Conservation (phyloP, 2,329 filamentous ascomycete species). For the Zasmidium angulare region DNA sequence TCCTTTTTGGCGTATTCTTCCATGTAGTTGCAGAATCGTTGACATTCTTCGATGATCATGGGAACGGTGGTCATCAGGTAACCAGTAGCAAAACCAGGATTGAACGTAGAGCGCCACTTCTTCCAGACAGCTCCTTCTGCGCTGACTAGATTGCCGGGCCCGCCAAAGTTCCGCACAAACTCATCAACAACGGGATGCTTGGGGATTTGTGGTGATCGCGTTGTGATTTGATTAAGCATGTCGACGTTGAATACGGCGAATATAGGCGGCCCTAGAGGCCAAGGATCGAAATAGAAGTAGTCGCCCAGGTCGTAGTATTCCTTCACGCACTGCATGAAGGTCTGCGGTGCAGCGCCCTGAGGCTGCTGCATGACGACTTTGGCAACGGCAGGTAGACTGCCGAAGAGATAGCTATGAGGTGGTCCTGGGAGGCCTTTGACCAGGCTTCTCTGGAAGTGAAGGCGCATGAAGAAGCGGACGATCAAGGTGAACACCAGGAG, state of each 20-base stretch:
- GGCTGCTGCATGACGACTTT: slow-evolving; percentile 37
- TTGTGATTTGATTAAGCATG: slow-evolving; percentile 40
- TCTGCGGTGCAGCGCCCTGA: slow-evolving; percentile 38
- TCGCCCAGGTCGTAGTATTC: slow-evolving; percentile 39
- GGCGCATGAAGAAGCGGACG: slow-evolving; percentile 26
- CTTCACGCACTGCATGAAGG: slow-evolving; percentile 35
- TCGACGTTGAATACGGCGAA: slow-evolving; percentile 41
- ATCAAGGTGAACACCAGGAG: slow-evolving; percentile 24
- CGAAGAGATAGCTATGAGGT: slow-evolving; percentile 43
- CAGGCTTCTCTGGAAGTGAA: slow-evolving; percentile 28
- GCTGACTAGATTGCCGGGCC: slow-evolving; percentile 38
- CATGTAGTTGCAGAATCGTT: slow-evolving; percentile 37
- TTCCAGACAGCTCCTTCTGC: slow-evolving; percentile 44
- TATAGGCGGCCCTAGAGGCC: slow-evolving; percentile 40
- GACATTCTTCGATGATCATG: slow-evolving; percentile 37
- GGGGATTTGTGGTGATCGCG: slow-evolving; percentile 29
- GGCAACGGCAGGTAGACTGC: slow-evolving; percentile 42
- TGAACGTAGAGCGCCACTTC: slow-evolving; percentile 45
- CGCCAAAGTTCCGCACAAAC: slow-evolving; percentile 39
- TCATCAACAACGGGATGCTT: slow-evolving; percentile 35
- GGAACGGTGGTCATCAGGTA: slow-evolving; percentile 43
- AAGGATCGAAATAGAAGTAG: slow-evolving; percentile 47
- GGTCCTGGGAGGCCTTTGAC: slow-evolving; percentile 38
- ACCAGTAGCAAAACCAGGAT: slow-evolving; percentile 40
- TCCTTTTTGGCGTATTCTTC: slow-evolving; percentile 35